Evolutionary conservation across 768 basidiomycete genomes (phyloP), one percentile per base, ranked within the genome.

Genomic region (Peribolospora kevripleyi): DNA sequence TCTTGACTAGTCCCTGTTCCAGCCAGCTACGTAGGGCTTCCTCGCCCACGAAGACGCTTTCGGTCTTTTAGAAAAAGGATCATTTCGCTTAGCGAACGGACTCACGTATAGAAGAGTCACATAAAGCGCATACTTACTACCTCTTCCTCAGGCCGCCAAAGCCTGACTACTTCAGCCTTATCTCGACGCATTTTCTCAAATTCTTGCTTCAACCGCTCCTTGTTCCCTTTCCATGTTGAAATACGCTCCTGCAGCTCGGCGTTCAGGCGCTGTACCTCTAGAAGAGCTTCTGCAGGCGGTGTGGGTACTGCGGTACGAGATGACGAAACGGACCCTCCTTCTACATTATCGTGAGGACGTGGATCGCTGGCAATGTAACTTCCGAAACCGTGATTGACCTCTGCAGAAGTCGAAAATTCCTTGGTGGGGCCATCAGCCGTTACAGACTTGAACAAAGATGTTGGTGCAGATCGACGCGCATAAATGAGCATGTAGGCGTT

Each of bases 401-500:
- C 25, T 38, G 51, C 50, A 3, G 55, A 50, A 9, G 53, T 48
- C 7, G 36, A 6, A 25, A 25, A 25, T 25, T 25, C 25, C 25
- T 25, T 25, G 25, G 25, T 25, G 25, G 25, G 25, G 25, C 25
- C 25, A 25, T 25, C 25, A 25, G 25, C 25, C 25, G 38, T 48
- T 4, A 13, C 42, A 42, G 37, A 38, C 10, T 13, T 41, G 42
- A 49, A 47, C 13, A 38, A 48, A 6, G 40, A 5, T 1, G 45
- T 38, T 8, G 38, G 5, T 14, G 60, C 55, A 39, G 67, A 62
- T 59, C 70, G 72, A 8, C 77, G 75, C 43, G 76, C 74, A 67
- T 95, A 97, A 54, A 97, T 79, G 41, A 95, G 74, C 87, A 95
- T 91, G 68, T 97, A 93, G 5, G 85, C 86, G 61, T 93, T 25